phyloP scores from a whole-genome alignment of 192 early-diverging fungal species.

The Rhizophagus clarus region DNA sequence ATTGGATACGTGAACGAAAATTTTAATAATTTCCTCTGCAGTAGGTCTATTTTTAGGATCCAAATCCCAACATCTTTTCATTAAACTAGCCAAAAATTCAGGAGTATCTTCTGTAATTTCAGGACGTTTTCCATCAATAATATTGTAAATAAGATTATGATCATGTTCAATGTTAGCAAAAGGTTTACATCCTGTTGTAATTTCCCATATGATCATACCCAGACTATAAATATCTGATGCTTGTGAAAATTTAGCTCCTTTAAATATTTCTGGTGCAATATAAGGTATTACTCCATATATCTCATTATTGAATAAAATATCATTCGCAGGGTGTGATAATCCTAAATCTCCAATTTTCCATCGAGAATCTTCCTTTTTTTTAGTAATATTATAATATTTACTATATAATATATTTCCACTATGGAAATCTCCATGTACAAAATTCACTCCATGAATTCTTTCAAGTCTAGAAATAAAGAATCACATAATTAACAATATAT shows the following conservation, averaged over 20 bases:
- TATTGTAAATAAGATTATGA: neutral
- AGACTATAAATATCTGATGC: neutral
- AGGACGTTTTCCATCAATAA: too few relatives aligned
- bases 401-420: slow-evolving; percentile 6
- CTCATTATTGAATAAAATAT: neutral
- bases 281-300: neutral
- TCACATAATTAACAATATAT: too few relatives aligned
- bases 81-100: too few relatives aligned
- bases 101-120: too few relatives aligned
- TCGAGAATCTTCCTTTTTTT: too few relatives aligned
- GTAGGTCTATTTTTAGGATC: too few relatives aligned
- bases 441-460: neutral
- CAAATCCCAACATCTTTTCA: too few relatives aligned
- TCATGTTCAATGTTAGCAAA: neutral
- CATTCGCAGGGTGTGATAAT: neutral
- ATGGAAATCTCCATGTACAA: slow-evolving; percentile 18
- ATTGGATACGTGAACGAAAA: too few relatives aligned
- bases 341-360: neutral
- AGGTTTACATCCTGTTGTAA: neutral
- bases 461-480: neutral
- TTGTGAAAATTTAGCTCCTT: neutral
- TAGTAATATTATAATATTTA: too few relatives aligned
- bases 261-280: neutral
- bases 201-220: neutral
- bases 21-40: too few relatives aligned